A percentile compares a stretch with the other conserved stretches of the same genome.
Conservation (phyloP, 306 rosid species). For the Rosa persica region DNA sequence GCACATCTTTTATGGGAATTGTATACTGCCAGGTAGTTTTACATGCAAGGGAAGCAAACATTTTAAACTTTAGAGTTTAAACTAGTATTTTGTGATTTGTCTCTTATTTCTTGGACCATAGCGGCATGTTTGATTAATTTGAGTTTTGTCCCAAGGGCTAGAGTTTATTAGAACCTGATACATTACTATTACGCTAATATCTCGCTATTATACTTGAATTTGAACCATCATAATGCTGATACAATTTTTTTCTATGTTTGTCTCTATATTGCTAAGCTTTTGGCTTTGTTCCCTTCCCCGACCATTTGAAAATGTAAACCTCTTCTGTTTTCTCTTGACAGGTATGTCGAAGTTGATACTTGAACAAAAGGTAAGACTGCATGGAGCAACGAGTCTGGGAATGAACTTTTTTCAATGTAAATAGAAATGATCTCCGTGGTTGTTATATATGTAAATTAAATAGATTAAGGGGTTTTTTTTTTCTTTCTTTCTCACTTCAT, state of each 20-base stretch:
- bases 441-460: slow-evolving; percentile 19
- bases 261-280: neutral
- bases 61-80: neutral
- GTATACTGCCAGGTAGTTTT: neutral
- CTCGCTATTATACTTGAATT: neutral
- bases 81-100: neutral
- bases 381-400: neutral
- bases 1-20: neutral
- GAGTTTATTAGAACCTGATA: neutral
- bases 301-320: neutral
- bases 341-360: slow-evolving; percentile 29
- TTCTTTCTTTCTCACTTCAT: neutral
- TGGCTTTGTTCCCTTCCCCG: neutral
- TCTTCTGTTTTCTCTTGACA: slow-evolving; percentile 14
- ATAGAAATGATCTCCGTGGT: neutral
- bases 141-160: neutral
- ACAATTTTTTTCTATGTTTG: neutral
- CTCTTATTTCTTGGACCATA: neutral
- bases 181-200: neutral
- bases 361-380: neutral
- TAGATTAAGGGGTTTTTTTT: neutral
- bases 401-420: slow-evolving; percentile 7
- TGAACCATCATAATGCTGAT: neutral
- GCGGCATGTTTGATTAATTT: neutral
- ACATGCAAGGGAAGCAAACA: neutral